phyloP scores from a whole-genome alignment of 2,329 filamentous ascomycete species.

The Exophiala sideris region DNA sequence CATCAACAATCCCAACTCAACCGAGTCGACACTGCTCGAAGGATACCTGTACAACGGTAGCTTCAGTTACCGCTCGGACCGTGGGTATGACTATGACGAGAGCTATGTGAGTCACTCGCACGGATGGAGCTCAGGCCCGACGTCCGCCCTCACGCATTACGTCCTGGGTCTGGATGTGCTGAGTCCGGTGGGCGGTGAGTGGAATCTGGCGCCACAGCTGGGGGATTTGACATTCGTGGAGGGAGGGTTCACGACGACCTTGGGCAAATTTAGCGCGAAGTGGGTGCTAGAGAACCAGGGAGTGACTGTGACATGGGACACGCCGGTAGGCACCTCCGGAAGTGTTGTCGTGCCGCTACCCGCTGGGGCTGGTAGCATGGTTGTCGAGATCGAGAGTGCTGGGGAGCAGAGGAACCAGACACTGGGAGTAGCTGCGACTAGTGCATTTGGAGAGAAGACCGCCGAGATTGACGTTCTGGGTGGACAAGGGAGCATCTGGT shows the following conservation, averaged over 20 bases:
- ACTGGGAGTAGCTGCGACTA: not conserved
- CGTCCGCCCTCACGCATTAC: conserved; percentile 43
- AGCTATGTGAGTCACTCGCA: conserved; percentile 44
- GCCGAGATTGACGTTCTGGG: not conserved
- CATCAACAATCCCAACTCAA: conserved; percentile 55
- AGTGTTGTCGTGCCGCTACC: not conserved
- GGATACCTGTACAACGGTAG: conserved; percentile 56
- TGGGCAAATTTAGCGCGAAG: conserved; percentile 37
- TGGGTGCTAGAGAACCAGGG: not conserved
- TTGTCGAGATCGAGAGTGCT: not conserved
- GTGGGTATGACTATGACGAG: conserved; percentile 51
- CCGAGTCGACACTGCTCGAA: conserved; percentile 57
- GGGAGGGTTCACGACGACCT: conserved; percentile 45
- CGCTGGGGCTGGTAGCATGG: not conserved
- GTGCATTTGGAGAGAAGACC: not conserved
- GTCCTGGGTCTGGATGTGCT: conserved; percentile 44
- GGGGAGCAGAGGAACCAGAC: not conserved
- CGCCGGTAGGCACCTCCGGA: not conserved
- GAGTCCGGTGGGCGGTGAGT: conserved; percentile 39
- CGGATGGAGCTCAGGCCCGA: conserved; percentile 44
- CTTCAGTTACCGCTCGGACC: conserved; percentile 54
- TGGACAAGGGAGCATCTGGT: not conserved
- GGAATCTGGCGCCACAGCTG: conserved; percentile 45
- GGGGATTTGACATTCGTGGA: conserved; percentile 43
- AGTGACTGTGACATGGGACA: not conserved